Evolutionary conservation across 306 rosid genomes (phyloP).

Genomic region (Castanea crenata): DNA sequence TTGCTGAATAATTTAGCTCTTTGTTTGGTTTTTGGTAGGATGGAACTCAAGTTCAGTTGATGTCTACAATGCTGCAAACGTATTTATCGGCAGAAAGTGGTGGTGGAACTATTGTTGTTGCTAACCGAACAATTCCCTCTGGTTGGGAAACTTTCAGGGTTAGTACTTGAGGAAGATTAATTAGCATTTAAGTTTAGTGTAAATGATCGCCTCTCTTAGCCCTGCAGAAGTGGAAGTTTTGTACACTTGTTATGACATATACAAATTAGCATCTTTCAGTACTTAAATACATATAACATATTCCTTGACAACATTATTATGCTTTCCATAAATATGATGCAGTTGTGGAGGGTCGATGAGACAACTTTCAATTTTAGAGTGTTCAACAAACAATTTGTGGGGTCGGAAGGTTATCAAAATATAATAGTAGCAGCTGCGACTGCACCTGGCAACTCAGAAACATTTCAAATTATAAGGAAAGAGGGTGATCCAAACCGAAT

Average conservation of each 20-base stretch:
- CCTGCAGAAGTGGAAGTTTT: too few relatives aligned
- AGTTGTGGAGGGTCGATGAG: conserved; percentile 67
- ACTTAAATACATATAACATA: neutral
- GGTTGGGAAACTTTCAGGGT: conserved; percentile 72
- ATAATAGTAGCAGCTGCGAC: conserved; percentile 29
- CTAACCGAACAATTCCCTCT: conserved; percentile 40
- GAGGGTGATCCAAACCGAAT: conserved; percentile 34
- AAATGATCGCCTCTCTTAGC: neutral
- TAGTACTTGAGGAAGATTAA: neutral
- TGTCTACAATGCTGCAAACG: conserved; percentile 47
- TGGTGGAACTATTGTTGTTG: conserved; percentile 50
- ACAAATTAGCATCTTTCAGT: too few relatives aligned
- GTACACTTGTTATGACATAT: too few relatives aligned
- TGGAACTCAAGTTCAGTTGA: conserved; percentile 62
- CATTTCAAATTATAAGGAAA: conserved; percentile 52
- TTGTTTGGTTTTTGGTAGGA: conserved; percentile 36
- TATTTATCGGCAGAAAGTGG: conserved; percentile 54
- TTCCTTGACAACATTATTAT: neutral
- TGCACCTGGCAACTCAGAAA: conserved; percentile 39
- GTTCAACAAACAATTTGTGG: conserved; percentile 46
- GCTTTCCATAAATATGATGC: neutral
- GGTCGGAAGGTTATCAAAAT: conserved; percentile 32
- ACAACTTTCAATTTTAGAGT: conserved; percentile 55
- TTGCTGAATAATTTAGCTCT: neutral
- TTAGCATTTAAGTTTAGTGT: neutral